Conservation (phyloP, 768 basidiomycete genomes). For the Lanmaoa pseudosensibilis region DNA sequence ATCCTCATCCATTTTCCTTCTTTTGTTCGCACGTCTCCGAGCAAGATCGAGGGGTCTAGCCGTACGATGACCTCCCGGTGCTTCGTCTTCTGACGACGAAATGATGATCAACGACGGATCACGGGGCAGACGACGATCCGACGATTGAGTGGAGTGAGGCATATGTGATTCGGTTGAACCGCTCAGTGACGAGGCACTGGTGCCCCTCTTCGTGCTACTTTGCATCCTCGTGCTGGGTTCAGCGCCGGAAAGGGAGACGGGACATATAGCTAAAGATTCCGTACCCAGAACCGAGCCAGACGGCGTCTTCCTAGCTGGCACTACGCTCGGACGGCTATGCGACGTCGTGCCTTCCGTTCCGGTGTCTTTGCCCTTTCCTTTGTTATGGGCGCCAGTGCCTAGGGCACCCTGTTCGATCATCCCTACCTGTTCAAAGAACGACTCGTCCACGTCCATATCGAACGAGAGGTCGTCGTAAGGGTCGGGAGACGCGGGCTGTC, state of each 20-base stretch:
- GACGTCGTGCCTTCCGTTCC: neutral
- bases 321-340: neutral
- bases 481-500: constrained; percentile 23
- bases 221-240: constrained; percentile 17
- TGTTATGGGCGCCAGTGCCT: constrained; percentile 8
- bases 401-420: constrained; percentile 26
- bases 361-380: constrained; percentile 20
- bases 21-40: constrained; percentile 8
- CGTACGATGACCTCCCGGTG: neutral
- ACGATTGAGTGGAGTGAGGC: constrained; percentile 21
- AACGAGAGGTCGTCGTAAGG: constrained; percentile 37
- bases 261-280: constrained; percentile 8
- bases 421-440: constrained; percentile 40
- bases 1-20: constrained; percentile 30
- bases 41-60: neutral
- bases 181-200: constrained; percentile 16
- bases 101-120: constrained; percentile 26
- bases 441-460: constrained; percentile 38
- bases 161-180: constrained; percentile 10
- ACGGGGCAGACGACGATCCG: constrained; percentile 11
- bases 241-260: constrained; percentile 10
- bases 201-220: constrained; percentile 6
- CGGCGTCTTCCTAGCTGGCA: constrained; percentile 1
- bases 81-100: constrained; percentile 24
- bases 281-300: constrained; percentile 18